Evolutionary conservation across 192 early-diverging fungal genomes (phyloP).

Genomic region (Linnemannia schmuckeri): DNA sequence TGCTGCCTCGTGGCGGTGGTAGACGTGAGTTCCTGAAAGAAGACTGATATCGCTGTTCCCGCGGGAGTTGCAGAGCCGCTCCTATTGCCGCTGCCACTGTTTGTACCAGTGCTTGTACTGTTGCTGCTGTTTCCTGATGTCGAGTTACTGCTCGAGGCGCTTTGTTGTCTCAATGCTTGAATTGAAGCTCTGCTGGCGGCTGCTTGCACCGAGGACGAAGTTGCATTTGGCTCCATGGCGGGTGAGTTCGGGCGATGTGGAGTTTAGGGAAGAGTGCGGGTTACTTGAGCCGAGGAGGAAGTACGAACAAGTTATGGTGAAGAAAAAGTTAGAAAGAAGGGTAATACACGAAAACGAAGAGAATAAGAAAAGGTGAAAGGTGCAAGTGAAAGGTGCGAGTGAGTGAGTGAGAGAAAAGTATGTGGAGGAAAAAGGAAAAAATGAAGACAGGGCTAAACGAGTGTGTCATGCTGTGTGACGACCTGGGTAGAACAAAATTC

Average conservation of each 20-base stretch:
- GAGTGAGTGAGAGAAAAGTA: background rate
- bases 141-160: background rate
- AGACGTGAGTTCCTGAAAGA: conserved; percentile 41
- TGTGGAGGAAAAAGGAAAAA: no score
- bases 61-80: background rate
- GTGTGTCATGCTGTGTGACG: background rate
- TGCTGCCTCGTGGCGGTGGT: conserved; percentile 33
- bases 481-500: background rate
- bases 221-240: conserved; percentile 31
- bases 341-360: background rate
- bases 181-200: conserved; percentile 6
- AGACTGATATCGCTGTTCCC: conserved; percentile 3
- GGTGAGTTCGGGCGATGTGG: background rate
- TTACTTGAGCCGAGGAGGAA: background rate
- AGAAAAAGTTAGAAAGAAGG: background rate
- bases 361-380: background rate
- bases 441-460: background rate
- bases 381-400: background rate
- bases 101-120: conserved; percentile 1
- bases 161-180: conserved; percentile 13
- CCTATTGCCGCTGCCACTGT: background rate
- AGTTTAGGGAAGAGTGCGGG: background rate
- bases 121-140: background rate
- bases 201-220: conserved; percentile 25
- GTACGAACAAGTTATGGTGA: background rate